These are phyloP conservation scores for Saxophila tyrrhenica DNA, from an alignment of 495 filamentous ascomycete genomes.

Conservation along the genomic window DNA sequence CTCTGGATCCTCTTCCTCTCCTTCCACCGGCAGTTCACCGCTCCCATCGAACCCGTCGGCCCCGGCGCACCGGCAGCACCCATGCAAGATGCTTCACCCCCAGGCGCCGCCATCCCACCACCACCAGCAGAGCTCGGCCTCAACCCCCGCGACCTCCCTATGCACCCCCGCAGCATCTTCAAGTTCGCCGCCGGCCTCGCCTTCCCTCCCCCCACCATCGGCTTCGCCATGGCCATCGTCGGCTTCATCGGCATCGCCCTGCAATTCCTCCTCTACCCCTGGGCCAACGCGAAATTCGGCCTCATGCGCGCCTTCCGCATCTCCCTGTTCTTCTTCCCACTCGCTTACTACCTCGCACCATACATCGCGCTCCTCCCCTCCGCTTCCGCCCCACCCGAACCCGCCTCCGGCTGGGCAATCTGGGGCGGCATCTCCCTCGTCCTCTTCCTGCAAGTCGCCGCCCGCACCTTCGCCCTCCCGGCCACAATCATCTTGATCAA, in stretches of 20 bases:
- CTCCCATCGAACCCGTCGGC: conserved; percentile 2
- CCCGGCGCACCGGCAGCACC: neutral
- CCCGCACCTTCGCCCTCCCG: conserved; percentile 25
- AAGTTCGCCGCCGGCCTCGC: conserved; percentile 24
- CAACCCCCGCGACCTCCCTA: neutral
- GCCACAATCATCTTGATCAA: conserved; percentile 26
- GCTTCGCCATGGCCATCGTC: conserved; percentile 26
- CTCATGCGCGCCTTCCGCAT: conserved; percentile 26
- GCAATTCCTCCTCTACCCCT: conserved; percentile 25
- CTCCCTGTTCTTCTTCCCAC: conserved; percentile 25
- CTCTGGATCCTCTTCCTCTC: conserved; percentile 28
- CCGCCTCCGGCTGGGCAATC: conserved; percentile 19
- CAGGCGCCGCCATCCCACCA: neutral
- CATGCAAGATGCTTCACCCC: conserved; percentile 3
- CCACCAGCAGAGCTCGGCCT: neutral
- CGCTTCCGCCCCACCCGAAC: conserved; percentile 12
- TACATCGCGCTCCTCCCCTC: conserved; percentile 25
- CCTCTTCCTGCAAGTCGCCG: conserved; percentile 23
- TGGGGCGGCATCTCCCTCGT: conserved; percentile 25
- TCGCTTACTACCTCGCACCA: conserved; percentile 26
- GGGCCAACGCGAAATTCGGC: conserved; percentile 22
- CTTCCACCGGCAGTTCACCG: conserved; percentile 18
- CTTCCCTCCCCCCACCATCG: conserved; percentile 23
- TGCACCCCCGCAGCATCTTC: conserved; percentile 7
- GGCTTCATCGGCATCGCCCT: conserved; percentile 24